Conservation (phyloP, 2,329 filamentous ascomycete genomes). For the Ophiostoma montium region DNA sequence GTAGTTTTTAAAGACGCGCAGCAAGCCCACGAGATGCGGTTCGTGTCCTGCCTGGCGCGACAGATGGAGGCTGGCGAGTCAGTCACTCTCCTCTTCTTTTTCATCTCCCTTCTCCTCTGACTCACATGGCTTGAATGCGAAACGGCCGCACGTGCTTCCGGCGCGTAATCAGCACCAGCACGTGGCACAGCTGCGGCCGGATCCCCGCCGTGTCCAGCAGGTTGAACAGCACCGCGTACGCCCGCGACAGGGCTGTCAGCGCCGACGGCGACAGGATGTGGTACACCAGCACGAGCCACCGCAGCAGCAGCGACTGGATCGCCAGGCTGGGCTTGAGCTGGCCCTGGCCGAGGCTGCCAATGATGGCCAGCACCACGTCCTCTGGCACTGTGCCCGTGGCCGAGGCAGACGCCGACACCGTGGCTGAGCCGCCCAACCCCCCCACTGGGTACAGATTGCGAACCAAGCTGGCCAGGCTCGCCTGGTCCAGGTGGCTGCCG, state of each 20-base stretch:
- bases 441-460: constrained; percentile 64
- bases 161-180: constrained; percentile 65
- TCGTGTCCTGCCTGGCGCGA: constrained; percentile 55
- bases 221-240: constrained; percentile 68
- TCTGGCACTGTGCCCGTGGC: constrained; percentile 37
- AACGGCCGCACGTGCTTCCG: constrained; percentile 75
- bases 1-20: constrained; percentile 80
- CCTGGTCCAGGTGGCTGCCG: constrained; percentile 56
- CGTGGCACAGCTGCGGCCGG: constrained; percentile 53
- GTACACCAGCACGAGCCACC: constrained; percentile 67
- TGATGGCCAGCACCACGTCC: constrained; percentile 47
- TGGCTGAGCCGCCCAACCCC: constrained; percentile 29
- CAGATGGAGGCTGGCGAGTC: constrained; percentile 34
- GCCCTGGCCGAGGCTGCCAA: constrained; percentile 65
- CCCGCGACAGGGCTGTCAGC: constrained; percentile 45
- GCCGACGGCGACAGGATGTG: constrained; percentile 46
- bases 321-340: constrained; percentile 57
- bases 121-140: constrained; percentile 62
- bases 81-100: constrained; percentile 6
- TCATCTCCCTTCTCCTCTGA: neutral
- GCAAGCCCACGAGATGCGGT: constrained; percentile 55
- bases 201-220: constrained; percentile 68
- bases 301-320: constrained; percentile 57
- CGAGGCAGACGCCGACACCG: constrained; percentile 29
- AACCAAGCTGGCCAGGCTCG: constrained; percentile 52